phyloP scores from a whole-genome alignment of 2,329 filamentous ascomycete species.

The Aspergillus quadricinctus region DNA sequence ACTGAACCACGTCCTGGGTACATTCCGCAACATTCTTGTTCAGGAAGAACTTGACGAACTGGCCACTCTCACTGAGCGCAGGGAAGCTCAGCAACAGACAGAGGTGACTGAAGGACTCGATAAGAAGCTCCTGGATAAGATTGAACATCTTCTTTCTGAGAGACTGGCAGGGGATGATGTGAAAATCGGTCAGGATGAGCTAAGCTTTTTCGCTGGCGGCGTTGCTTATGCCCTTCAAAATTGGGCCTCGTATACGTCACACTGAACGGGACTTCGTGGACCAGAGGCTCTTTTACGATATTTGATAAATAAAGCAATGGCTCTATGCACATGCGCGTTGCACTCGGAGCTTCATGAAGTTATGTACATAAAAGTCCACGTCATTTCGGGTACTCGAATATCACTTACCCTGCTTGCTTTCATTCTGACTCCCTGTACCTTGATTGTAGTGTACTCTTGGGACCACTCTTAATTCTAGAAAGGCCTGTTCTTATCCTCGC shows the following conservation, averaged over 20 bases:
- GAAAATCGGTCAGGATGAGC: constrained; percentile 32
- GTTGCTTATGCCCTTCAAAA: constrained; percentile 30
- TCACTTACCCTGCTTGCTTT: neutral
- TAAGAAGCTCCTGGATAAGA: constrained; percentile 26
- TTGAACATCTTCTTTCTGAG: constrained; percentile 33
- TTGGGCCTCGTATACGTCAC: constrained; percentile 3
- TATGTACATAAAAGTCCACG: neutral
- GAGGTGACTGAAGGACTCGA: constrained; percentile 11
- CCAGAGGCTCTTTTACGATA: neutral
- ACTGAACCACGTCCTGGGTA: constrained; percentile 35
- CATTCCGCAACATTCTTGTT: constrained; percentile 37
- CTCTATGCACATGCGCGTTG: neutral
- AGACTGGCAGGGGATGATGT: constrained; percentile 27
- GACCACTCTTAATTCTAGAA: neutral
- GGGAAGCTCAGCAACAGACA: constrained; percentile 9
- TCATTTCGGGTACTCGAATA: neutral
- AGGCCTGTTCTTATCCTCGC: neutral
- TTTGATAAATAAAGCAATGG: neutral
- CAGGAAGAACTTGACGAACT: constrained; percentile 35
- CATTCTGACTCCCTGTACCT: neutral
- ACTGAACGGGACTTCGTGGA: neutral
- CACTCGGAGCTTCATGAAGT: neutral
- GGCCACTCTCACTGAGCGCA: constrained; percentile 23
- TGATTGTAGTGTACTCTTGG: neutral
- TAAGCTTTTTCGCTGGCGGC: constrained; percentile 39